phyloP scores from a whole-genome alignment of 1,284 basidiomycete genomes.

The Chalciporus piperatoides region DNA sequence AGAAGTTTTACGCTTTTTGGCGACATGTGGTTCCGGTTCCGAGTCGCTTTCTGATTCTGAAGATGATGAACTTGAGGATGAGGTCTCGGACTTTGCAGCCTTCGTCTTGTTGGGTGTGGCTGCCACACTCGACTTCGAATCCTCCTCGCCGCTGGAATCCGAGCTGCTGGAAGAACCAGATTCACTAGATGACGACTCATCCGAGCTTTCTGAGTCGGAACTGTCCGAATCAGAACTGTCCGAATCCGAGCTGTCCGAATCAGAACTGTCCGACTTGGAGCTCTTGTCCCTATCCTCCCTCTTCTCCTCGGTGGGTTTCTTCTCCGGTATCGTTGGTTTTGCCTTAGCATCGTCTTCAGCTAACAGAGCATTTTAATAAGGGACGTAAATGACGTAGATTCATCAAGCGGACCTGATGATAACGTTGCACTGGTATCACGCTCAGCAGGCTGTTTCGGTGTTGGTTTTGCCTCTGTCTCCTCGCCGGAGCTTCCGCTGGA shows the following conservation, averaged over 20 bases:
- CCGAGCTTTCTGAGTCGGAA: conserved; percentile 14
- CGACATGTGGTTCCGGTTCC: conserved; percentile 23
- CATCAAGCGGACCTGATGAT: conserved; percentile 29
- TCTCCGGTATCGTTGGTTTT: conserved; percentile 2
- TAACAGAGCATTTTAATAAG: conserved; percentile 11
- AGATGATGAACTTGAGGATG: neutral
- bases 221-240: conserved; percentile 9
- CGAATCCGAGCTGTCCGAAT: conserved; percentile 23
- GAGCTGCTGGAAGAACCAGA: conserved; percentile 15
- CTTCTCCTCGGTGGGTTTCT: conserved; percentile 1
- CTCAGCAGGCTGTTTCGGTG: conserved; percentile 15
- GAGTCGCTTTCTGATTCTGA: conserved; percentile 25
- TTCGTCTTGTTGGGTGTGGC: neutral
- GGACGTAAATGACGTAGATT: neutral
- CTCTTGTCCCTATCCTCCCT: conserved; percentile 19
- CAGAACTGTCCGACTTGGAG: conserved; percentile 28
- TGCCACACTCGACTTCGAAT: conserved; percentile 6
- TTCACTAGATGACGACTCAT: conserved; percentile 17
- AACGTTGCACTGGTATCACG: conserved; percentile 32
- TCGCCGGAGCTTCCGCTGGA: conserved; percentile 8
- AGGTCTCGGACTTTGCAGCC: conserved; percentile 5
- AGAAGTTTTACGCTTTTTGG: conserved; percentile 59
- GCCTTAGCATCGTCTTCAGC: conserved; percentile 8
- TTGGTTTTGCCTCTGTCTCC: conserved; percentile 5
- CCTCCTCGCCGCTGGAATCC: conserved; percentile 12